Evolutionary conservation across 139 green algal genomes (phyloP), one percentile per base, ranked within the genome.

Genomic region (Haematococcus lacustris): DNA sequence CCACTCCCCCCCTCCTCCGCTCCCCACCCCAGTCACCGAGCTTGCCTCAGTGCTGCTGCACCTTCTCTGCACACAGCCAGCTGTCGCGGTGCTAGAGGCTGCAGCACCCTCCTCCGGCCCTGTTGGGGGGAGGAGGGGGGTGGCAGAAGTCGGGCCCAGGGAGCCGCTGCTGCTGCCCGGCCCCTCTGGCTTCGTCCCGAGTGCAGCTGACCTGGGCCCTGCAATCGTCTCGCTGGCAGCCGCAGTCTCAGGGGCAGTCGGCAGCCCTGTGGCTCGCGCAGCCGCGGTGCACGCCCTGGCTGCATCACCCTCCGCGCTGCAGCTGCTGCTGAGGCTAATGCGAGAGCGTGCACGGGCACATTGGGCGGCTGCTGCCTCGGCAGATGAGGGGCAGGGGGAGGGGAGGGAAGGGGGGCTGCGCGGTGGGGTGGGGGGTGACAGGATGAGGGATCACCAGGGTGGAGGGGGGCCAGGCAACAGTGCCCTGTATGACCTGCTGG

Each of bases 251-350:
- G 38, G 28, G 23, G 37, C 65, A 26, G 39, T 40, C 5, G 38
- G 39, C 9, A 25, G 59, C 2, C n/a, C 41, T 3, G 47, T 38
- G n/a, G 67, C 23, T 2, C 30, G 43, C 5, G 30, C 32, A 5
- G 67, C 64, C 43, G 47, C 43, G 5, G 28, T 60, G 67, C 34
- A 43, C 32, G 67, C 38, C 3, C 67, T 72, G 41, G 30, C 28
- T 6, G 32, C n/a, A 32, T 60, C 67, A 5, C 67, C 40, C 3
- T 43, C 30, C 3, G 67, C 67, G 1, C n/a, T 72, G 43, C 40
- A 33, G 3, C 43, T 47, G 43, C 67, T 72, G 32, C 67, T 72
- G 33, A 28, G 40, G 33, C 32, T 72, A 3, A 72, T 72, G 67
- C 67, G 67, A 2, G 47, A 60, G 67, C 67, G 67, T 13, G 43